Percentiles rank a stretch among this genome's conserved stretches.
These are phyloP conservation scores for Murraya paniculata DNA, from an alignment of 345 rosid species.

Conservation along the genomic window DNA sequence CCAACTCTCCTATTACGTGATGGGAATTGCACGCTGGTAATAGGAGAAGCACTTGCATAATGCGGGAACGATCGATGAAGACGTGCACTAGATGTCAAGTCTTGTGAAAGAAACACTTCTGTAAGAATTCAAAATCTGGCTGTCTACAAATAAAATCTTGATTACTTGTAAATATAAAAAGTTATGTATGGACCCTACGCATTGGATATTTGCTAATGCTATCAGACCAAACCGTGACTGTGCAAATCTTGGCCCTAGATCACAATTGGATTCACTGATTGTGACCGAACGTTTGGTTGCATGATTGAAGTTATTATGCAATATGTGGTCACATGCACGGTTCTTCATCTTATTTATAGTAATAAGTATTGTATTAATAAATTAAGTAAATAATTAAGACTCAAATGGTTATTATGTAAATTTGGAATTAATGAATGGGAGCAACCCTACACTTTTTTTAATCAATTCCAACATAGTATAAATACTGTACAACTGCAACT, in stretches of 20 bases:
- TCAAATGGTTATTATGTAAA: no score
- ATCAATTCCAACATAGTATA: no score
- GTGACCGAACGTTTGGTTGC: not conserved
- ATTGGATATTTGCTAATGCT: not conserved
- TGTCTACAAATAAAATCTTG: not conserved
- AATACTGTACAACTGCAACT: no score
- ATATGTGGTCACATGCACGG: not conserved
- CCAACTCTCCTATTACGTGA: not conserved
- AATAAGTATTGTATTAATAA: no score
- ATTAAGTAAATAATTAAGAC: no score
- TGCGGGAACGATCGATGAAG: constrained; percentile 1
- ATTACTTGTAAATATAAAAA: not conserved
- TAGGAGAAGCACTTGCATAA: no score
- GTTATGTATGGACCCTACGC: not conserved
- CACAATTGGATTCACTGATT: not conserved
- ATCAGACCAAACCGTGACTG: not conserved
- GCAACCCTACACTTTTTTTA: no score
- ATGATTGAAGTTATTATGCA: not conserved
- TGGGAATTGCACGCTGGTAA: not conserved
- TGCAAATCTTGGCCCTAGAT: constrained; percentile 1
- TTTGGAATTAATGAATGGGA: no score
- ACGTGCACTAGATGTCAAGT: constrained; percentile 24
- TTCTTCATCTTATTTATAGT: no score
- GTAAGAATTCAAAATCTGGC: constrained; percentile 4
- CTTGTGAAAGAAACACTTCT: not conserved